These are phyloP conservation scores for Spathaspora girioi DNA, from an alignment of 805 yeast genomes.

Conservation along the genomic window DNA sequence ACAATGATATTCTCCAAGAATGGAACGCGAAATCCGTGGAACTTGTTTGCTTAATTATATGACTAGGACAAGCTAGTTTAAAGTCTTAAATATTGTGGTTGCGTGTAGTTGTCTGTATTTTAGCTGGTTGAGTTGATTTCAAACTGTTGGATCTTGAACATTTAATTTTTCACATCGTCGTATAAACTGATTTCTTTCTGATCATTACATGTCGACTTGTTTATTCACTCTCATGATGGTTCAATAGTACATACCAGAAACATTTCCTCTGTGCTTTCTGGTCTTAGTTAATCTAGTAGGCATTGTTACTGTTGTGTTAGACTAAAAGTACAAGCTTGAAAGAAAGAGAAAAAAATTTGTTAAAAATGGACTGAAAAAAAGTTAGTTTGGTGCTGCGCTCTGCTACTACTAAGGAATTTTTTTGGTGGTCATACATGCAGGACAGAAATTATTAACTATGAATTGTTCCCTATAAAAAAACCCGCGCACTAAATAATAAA, in stretches of 20 bases:
- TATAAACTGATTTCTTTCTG: neutral
- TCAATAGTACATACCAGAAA: slow-evolving; percentile 75
- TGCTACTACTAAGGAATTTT: neutral
- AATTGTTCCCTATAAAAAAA: neutral
- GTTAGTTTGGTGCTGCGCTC: neutral
- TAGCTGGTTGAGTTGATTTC: neutral
- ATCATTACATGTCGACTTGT: neutral
- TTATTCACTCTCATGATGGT: neutral
- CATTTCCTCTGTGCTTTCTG: slow-evolving; percentile 99
- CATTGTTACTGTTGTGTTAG: slow-evolving; percentile 47
- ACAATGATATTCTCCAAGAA: too few relatives aligned
- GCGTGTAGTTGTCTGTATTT: neutral
- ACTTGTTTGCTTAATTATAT: too few relatives aligned
- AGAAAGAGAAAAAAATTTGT: slow-evolving; percentile 3
- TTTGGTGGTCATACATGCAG: neutral
- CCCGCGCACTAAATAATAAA: too few relatives aligned
- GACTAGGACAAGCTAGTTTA: too few relatives aligned
- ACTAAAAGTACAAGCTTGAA: slow-evolving; percentile 1
- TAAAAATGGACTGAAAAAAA: neutral
- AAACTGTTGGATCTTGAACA: neutral
- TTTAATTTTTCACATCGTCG: neutral
- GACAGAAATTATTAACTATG: neutral
- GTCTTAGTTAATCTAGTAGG: slow-evolving; percentile 99
- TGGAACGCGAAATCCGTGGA: too few relatives aligned
- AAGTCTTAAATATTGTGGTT: neutral